Conservation (phyloP, 495 filamentous ascomycete species). For the Amorphotheca resinae region DNA sequence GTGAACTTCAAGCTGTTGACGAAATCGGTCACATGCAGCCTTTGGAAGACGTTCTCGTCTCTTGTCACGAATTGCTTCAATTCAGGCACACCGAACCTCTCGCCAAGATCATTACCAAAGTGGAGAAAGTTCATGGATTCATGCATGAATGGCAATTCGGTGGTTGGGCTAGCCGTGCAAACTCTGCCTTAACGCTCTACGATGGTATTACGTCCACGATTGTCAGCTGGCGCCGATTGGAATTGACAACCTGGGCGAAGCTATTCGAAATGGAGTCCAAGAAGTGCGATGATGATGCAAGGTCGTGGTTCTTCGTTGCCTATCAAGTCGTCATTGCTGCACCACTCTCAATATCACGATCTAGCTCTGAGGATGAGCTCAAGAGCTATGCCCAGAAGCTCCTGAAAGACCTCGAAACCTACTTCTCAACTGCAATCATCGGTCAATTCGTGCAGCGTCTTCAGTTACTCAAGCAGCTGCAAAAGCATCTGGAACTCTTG, state of each 20-base stretch:
- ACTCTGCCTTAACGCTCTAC: slow-evolving; percentile 53
- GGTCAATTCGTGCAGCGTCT: slow-evolving; percentile 72
- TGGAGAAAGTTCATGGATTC: slow-evolving; percentile 70
- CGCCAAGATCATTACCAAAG: slow-evolving; percentile 65
- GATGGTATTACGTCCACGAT: slow-evolving; percentile 64
- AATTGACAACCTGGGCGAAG: slow-evolving; percentile 81
- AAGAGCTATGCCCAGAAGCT: slow-evolving; percentile 51
- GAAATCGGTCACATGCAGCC: slow-evolving; percentile 45
- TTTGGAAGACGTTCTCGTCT: slow-evolving; percentile 59
- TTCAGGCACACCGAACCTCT: slow-evolving; percentile 76
- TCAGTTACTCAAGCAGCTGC: slow-evolving; percentile 58
- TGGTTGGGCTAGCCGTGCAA: slow-evolving; percentile 67
- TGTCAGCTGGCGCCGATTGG: slow-evolving; percentile 78
- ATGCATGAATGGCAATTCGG: slow-evolving; percentile 84
- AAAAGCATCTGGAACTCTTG: slow-evolving; percentile 46
- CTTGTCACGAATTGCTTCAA: slow-evolving; percentile 59
- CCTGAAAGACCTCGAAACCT: slow-evolving; percentile 56
- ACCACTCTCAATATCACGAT: slow-evolving; percentile 41
- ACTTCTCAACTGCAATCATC: slow-evolving; percentile 58
- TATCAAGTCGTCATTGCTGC: slow-evolving; percentile 77
- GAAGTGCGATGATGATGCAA: slow-evolving; percentile 60
- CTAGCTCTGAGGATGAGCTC: slow-evolving; percentile 42
- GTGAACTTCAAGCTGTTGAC: slow-evolving; percentile 47
- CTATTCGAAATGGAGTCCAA: slow-evolving; percentile 77
- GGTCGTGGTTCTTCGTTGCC: slow-evolving; percentile 92